Base-by-base conservation (phyloP, 768 basidiomycete species). In the Dentipellis sp. region DNA sequence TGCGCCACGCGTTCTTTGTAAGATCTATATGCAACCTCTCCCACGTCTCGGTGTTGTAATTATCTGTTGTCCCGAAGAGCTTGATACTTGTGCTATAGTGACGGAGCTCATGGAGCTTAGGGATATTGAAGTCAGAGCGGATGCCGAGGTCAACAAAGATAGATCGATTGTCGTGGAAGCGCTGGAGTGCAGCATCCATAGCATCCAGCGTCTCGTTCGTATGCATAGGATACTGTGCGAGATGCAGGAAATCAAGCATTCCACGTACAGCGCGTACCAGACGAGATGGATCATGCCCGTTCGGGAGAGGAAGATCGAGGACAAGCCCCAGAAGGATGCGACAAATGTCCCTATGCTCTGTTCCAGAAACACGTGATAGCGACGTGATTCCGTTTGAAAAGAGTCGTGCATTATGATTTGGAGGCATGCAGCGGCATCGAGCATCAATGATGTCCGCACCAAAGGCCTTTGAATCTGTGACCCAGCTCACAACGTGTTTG, bases 41-140 rank as follows among this genome's bases (percentile, higher is more conserved):
- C 23, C 55, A 57, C 17, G 55, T 59, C 45, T 38, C 34, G 3
- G 49, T 56, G 40, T 56, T 56, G 38, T 59, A 65, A 51, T 65
- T 65, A 46, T 65, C 65, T 0, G 61, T 53, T 0, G 73, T 1
- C 88, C 81, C 0, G 88, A 92, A 5, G 88, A 88, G 64, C 91
- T 88, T 39, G n/a, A 69, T 65, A 0, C 56, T 58, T 0, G 19
- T 17, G 6, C 9, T 11, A 29, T 65, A 65, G 36, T 69, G 68
- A 0, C 57, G 39, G 0, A 63, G 57, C 4, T 52, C 40, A 35
- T 66, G 64, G 0, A 67, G 45, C 50, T 68, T 69, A 0, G 64
- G 66, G 0, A 68, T 29, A 4, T 62, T 54, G 58, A 68, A 66
- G 21, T 65, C 11, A 0, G 53, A 38, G 0, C 63, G 61, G 0